Evolutionary conservation across 2,329 filamentous ascomycete genomes (phyloP).

Genomic region (Mycogone perniciosa): DNA sequence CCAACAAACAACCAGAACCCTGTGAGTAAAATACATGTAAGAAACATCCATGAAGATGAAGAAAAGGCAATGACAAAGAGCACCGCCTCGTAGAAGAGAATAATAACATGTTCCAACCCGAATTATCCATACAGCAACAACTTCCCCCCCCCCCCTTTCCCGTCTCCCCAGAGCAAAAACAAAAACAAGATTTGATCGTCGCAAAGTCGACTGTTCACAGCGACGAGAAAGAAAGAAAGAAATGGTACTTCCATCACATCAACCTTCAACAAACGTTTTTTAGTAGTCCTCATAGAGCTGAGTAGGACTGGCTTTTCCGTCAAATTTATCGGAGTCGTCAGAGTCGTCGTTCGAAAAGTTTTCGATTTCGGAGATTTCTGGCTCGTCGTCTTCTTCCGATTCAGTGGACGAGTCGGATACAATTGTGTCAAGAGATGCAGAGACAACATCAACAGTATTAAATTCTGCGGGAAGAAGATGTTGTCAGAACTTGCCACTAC

Average conservation of each 20-base stretch:
- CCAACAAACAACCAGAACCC: too few relatives aligned
- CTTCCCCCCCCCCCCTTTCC: too few relatives aligned
- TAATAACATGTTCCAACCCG: too few relatives aligned
- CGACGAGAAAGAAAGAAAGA: not conserved
- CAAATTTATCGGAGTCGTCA: conserved; percentile 1
- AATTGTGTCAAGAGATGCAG: not conserved
- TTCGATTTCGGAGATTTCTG: not conserved
- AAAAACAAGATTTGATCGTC: not conserved
- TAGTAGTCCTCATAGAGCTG: not conserved
- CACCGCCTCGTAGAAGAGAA: too few relatives aligned
- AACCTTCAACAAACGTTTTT: not conserved
- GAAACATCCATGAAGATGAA: too few relatives aligned
- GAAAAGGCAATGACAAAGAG: too few relatives aligned
- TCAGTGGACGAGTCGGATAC: conserved; percentile 5
- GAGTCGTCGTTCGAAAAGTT: conserved; percentile 1
- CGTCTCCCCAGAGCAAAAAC: too few relatives aligned
- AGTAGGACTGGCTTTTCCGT: conserved; percentile 2
- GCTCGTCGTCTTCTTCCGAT: not conserved
- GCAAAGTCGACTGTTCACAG: not conserved
- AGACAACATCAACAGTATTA: conserved; percentile 2
- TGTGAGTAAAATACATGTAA: too few relatives aligned
- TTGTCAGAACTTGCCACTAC: not conserved
- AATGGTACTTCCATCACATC: not conserved
- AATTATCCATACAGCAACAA: too few relatives aligned
- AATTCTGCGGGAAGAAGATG: conserved; percentile 16